Conservation (phyloP, 2,329 filamentous ascomycete species). For the Trichoderma sp. region DNA sequence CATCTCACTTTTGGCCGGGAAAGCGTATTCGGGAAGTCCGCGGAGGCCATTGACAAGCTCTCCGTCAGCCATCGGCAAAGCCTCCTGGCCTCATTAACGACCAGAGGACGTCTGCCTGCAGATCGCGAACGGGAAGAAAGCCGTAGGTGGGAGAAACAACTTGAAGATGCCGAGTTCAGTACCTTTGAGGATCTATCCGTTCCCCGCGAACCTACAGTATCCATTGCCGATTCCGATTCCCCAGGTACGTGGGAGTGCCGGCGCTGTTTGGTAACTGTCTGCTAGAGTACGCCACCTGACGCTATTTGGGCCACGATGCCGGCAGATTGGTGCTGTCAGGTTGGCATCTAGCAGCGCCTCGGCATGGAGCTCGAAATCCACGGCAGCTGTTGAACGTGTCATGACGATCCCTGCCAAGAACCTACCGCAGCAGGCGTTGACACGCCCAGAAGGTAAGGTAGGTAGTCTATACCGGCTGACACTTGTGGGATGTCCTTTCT, state of each 20-base stretch:
- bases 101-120: not conserved
- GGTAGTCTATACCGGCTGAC: no score
- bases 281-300: not conserved
- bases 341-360: not conserved
- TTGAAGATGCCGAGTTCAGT: not conserved
- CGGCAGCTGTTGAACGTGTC: not conserved
- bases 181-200: not conserved
- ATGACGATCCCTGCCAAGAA: no score
- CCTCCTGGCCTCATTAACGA: not conserved
- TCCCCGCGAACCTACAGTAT: not conserved
- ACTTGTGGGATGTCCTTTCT: no score
- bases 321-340: not conserved
- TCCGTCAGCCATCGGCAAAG: not conserved
- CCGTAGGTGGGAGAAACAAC: not conserved
- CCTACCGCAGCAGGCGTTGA: no score
- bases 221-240: conserved; percentile 21
- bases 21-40: conserved; percentile 20
- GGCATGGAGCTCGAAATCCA: not conserved
- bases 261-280: not conserved
- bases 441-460: no score
- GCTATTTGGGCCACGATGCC: not conserved
- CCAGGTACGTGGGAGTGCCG: not conserved
- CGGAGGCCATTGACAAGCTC: not conserved
- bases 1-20: not conserved
- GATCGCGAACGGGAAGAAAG: not conserved